A percentile compares a stretch with the other conserved stretches of the same genome.
These are phyloP conservation scores for Psilocybe subaeruginosa DNA, from an alignment of 768 basidiomycete genomes.

Conservation along the genomic window DNA sequence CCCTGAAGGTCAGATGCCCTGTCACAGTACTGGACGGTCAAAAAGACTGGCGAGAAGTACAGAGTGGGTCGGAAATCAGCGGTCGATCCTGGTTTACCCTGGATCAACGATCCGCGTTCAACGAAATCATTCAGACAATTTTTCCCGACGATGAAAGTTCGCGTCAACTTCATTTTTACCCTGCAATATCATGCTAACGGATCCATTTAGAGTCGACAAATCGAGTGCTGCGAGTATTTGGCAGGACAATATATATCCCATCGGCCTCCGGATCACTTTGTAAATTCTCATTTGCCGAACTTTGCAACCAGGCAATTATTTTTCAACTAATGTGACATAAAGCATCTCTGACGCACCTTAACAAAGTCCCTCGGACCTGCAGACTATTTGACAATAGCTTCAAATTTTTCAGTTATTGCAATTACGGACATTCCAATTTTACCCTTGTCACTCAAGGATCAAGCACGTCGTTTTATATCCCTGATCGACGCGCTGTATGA, in stretches of 20 bases:
- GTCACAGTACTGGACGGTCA: constrained; percentile 46
- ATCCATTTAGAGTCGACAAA: constrained; percentile 20
- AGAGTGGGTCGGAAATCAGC: constrained; percentile 13
- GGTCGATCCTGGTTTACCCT: constrained; percentile 34
- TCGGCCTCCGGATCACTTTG: constrained; percentile 42
- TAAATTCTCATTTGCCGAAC: constrained; percentile 50
- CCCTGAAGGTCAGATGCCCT: constrained; percentile 54
- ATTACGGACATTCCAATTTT: constrained; percentile 47
- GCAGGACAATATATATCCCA: constrained; percentile 46
- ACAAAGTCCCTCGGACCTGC: constrained; percentile 50
- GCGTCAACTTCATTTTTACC: background rate
- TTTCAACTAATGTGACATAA: background rate
- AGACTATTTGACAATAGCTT: constrained; percentile 59
- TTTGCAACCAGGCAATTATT: constrained; percentile 42
- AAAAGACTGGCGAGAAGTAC: constrained; percentile 46
- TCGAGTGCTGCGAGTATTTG: constrained; percentile 47
- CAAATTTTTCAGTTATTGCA: constrained; percentile 43
- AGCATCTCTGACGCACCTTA: background rate
- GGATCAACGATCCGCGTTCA: constrained; percentile 9
- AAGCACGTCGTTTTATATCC: constrained; percentile 61
- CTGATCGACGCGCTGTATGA: constrained; percentile 63
- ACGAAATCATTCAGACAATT: background rate
- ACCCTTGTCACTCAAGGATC: constrained; percentile 54
- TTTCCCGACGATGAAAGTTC: background rate
- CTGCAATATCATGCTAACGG: background rate